Conservation (phyloP, 768 basidiomycete genomes). For the Hemileccinum rubropunctum region DNA sequence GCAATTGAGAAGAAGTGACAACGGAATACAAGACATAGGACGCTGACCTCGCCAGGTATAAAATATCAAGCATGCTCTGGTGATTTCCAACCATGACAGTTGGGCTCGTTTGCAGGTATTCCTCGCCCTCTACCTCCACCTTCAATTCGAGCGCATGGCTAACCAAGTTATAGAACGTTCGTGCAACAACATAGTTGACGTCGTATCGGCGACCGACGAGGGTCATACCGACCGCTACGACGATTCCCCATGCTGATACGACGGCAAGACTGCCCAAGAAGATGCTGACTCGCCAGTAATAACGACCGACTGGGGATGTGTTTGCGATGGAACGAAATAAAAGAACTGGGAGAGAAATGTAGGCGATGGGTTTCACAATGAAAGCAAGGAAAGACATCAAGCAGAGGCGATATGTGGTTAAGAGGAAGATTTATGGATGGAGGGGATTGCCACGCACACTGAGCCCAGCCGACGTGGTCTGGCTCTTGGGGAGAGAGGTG, state of each 20-base stretch:
- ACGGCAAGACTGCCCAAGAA: slow-evolving; percentile 72
- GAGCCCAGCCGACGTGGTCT: slow-evolving; percentile 21
- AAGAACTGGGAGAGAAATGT: slow-evolving; percentile 70
- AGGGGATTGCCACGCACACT: slow-evolving; percentile 22
- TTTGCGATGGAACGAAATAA: slow-evolving; percentile 59
- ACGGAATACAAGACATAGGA: slow-evolving; percentile 13
- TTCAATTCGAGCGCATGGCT: slow-evolving; percentile 61
- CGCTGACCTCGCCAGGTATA: slow-evolving; percentile 74
- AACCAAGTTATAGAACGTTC: slow-evolving; percentile 74
- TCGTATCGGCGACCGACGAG: slow-evolving; percentile 70
- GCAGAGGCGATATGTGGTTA: slow-evolving; percentile 15
- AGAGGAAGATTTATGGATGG: slow-evolving; percentile 11
- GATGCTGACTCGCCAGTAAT: slow-evolving; percentile 69
- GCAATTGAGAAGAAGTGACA: slow-evolving; percentile 3
- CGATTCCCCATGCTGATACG: slow-evolving; percentile 69
- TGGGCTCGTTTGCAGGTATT: slow-evolving; percentile 70
- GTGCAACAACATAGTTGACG: slow-evolving; percentile 79
- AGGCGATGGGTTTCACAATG: slow-evolving; percentile 70
- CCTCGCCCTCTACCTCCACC: slow-evolving; percentile 82
- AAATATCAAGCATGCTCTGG: slow-evolving; percentile 89
- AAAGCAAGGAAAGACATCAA: slow-evolving; percentile 62
- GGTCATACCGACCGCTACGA: slow-evolving; percentile 64
- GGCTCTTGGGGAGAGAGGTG: slow-evolving; percentile 27
- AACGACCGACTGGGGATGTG: slow-evolving; percentile 55
- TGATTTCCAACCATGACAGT: slow-evolving; percentile 85